phyloP scores from a whole-genome alignment of 2,329 filamentous ascomycete genomes.

The Phaeosphaeriaceae sp. region DNA sequence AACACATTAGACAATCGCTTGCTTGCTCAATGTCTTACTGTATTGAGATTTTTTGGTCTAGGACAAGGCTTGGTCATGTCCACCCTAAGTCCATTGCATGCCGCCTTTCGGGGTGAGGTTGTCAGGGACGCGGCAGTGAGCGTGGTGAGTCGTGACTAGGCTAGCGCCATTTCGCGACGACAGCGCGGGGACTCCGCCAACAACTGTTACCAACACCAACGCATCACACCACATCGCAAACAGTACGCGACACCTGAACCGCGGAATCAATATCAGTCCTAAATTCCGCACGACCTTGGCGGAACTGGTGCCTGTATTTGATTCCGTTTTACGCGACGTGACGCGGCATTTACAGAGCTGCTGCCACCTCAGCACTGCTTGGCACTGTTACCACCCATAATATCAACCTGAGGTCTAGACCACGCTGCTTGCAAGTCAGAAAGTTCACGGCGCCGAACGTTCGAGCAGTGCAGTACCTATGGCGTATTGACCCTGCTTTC shows the following conservation, averaged over 20 bases:
- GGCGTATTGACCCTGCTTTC: not conserved
- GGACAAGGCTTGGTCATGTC: no score
- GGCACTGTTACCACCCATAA: not conserved
- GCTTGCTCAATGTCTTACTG: no score
- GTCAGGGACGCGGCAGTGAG: not conserved
- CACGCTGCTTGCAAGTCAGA: not conserved
- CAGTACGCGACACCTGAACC: not conserved
- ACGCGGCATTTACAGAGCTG: not conserved
- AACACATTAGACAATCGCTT: no score
- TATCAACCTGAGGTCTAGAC: not conserved
- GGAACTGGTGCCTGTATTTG: not conserved
- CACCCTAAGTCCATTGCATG: no score
- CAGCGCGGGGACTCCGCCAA: not conserved
- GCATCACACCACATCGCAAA: not conserved
- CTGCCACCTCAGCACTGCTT: not conserved
- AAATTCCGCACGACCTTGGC: not conserved
- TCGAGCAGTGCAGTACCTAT: not conserved
- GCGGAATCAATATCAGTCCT: not conserved
- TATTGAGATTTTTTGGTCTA: no score
- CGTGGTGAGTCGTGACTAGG: no score
- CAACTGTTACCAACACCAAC: not conserved
- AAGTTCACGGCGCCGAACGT: not conserved
- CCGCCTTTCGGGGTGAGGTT: not conserved
- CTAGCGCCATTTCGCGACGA: no score
- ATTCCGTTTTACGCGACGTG: not conserved